Evolutionary conservation across 73 alveolate species (phyloP).

Genomic region (Tetrahymena elliotti): DNA sequence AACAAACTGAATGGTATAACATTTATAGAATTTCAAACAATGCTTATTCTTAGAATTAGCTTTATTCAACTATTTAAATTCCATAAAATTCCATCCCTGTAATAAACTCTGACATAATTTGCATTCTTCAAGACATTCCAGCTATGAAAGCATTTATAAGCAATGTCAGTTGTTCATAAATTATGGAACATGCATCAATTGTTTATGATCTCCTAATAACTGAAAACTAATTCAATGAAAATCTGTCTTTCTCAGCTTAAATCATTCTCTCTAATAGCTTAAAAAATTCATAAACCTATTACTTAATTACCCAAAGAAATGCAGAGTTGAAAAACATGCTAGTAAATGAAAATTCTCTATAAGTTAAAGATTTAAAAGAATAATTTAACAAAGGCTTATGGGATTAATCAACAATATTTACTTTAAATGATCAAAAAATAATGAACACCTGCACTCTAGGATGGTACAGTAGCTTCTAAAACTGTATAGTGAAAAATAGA

Average conservation of each 20-base stretch:
- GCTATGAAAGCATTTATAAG: background rate
- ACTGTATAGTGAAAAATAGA: background rate
- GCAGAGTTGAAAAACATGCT: background rate
- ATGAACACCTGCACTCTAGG: background rate
- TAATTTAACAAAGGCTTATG: background rate
- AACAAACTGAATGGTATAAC: background rate
- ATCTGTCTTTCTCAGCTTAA: background rate
- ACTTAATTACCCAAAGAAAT: background rate
- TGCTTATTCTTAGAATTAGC: background rate
- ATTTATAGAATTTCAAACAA: background rate
- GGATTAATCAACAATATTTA: background rate
- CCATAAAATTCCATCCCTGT: background rate
- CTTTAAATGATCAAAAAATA: background rate
- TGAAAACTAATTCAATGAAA: background rate
- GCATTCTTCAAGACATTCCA: background rate
- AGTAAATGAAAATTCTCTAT: background rate
- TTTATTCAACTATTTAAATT: background rate
- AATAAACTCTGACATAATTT: background rate
- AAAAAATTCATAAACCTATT: background rate
- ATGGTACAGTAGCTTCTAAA: background rate
- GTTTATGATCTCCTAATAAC: background rate
- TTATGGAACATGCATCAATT: background rate
- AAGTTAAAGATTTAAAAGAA: background rate
- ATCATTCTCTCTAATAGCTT: background rate
- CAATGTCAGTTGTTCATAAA: background rate